phyloP scores from a whole-genome alignment of 2,329 filamentous ascomycete species.

The Apiospora pterosperma region DNA sequence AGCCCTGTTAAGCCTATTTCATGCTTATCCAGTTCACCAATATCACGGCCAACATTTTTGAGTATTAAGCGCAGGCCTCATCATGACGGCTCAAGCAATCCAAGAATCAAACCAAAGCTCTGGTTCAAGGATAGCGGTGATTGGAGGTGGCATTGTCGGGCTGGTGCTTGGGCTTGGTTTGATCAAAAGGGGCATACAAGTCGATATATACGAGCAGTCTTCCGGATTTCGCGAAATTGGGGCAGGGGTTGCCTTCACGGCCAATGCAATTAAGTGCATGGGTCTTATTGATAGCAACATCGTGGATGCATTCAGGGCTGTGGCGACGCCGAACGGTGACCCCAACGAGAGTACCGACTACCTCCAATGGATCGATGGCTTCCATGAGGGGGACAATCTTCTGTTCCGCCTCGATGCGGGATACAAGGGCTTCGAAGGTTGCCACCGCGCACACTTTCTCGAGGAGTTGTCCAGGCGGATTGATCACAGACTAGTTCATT shows the following conservation, averaged over 20 bases:
- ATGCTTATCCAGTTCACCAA: too few relatives aligned
- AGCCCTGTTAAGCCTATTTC: too few relatives aligned
- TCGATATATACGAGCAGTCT: slow-evolving; percentile 19
- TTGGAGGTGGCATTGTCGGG: slow-evolving; percentile 22
- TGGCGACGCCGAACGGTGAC: slow-evolving; percentile 11
- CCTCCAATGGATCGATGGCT: slow-evolving; percentile 18
- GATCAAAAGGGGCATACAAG: slow-evolving; percentile 15
- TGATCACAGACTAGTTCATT: slow-evolving; percentile 35
- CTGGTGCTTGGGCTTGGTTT: slow-evolving; percentile 16
- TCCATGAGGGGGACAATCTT: slow-evolving; percentile 13
- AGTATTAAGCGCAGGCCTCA: too few relatives aligned
- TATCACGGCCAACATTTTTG: too few relatives aligned
- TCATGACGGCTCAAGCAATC: not conserved
- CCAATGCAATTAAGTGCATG: slow-evolving; percentile 19
- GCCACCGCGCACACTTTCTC: slow-evolving; percentile 45
- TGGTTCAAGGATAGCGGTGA: slow-evolving; percentile 13
- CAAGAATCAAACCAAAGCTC: not conserved
- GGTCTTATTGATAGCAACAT: slow-evolving; percentile 16
- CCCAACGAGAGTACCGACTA: slow-evolving; percentile 18
- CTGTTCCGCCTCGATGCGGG: slow-evolving; percentile 14
- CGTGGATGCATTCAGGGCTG: slow-evolving; percentile 14
- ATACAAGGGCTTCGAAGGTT: slow-evolving; percentile 15
- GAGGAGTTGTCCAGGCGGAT: slow-evolving; percentile 45
- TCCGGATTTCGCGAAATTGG: slow-evolving; percentile 20
- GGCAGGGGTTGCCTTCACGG: slow-evolving; percentile 22